Conservation (phyloP, 1,139 yeast genomes). For the Candida neerlandica region DNA sequence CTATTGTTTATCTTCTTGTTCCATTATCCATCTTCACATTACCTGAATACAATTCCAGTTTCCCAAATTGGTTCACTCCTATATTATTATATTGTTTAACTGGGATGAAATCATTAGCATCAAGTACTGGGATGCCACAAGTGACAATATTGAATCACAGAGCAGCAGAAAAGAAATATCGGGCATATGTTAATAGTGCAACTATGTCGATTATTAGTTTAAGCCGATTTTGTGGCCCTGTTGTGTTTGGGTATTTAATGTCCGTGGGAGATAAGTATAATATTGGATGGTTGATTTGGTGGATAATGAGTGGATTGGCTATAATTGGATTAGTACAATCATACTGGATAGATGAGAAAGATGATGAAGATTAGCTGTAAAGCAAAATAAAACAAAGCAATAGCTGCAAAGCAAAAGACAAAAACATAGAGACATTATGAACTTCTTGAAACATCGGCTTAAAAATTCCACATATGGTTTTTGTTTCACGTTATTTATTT, state of each 20-base stretch:
- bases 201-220: slow-evolving; percentile 53
- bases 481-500: too few species aligned
- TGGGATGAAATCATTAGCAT: slow-evolving; percentile 31
- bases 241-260: slow-evolving; percentile 60
- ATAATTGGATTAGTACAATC: slow-evolving; percentile 15
- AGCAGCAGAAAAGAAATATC: slow-evolving; percentile 49
- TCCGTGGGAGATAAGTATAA: slow-evolving; percentile 40
- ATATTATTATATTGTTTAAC: slow-evolving; percentile 23
- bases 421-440: background rate
- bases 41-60: slow-evolving; percentile 29
- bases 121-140: slow-evolving; percentile 44
- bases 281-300: slow-evolving; percentile 22
- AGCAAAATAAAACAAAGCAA: too few species aligned
- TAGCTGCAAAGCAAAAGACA: background rate
- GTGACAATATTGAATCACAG: slow-evolving; percentile 50
- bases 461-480: too few species aligned
- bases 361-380: slow-evolving; percentile 9
- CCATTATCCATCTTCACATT: slow-evolving; percentile 55
- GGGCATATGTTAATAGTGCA: slow-evolving; percentile 54
- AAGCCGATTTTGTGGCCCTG: slow-evolving; percentile 61
- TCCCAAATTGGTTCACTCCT: slow-evolving; percentile 26
- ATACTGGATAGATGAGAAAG: slow-evolving; percentile 14
- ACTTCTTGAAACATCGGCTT: background rate
- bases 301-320: slow-evolving; percentile 15
- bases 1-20: slow-evolving; percentile 48